phyloP scores from a whole-genome alignment of 1,139 yeast genomes.

The Zygotorulaspora mrakii region DNA sequence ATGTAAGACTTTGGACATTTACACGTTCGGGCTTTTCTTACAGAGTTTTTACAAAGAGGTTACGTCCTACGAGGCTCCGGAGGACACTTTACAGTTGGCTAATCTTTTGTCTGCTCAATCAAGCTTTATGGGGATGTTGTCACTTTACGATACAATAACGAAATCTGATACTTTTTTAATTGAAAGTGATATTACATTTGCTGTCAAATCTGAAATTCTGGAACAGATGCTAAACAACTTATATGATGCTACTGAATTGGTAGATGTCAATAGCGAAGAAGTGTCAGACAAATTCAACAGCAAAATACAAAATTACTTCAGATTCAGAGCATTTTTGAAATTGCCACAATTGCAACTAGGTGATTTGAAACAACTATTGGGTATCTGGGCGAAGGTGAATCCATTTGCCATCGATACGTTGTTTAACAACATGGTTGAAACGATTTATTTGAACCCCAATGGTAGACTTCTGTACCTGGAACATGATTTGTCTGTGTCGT shows the following conservation, averaged over 20 bases:
- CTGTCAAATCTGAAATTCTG: conserved; percentile 22
- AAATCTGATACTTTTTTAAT: conserved; percentile 11
- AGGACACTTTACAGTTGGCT: conserved; percentile 33
- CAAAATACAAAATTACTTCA: conserved; percentile 27
- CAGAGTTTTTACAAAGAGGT: conserved; percentile 23
- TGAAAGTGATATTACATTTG: conserved; percentile 10
- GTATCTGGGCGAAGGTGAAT: conserved; percentile 25
- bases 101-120: conserved; percentile 28
- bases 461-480: conserved; percentile 19
- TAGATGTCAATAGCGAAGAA: conserved; percentile 14
- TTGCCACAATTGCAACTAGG: conserved; percentile 19
- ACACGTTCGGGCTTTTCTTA: conserved; percentile 28
- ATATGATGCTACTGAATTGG: conserved; percentile 24
- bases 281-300: conserved; percentile 11
- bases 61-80: conserved; percentile 18
- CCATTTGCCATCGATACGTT: conserved; percentile 25
- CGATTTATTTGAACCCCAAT: conserved; percentile 26
- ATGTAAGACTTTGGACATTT: conserved; percentile 24
- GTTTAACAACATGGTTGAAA: conserved; percentile 34
- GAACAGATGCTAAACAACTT: conserved; percentile 34
- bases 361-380: conserved; percentile 25
- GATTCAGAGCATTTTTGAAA: conserved; percentile 29
- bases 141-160: conserved; percentile 20
- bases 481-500: conserved; percentile 24
- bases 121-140: conserved; percentile 24